These are phyloP conservation scores for Fusarium begoniae DNA, from an alignment of 2,329 filamentous ascomycete genomes.

Conservation along the genomic window DNA sequence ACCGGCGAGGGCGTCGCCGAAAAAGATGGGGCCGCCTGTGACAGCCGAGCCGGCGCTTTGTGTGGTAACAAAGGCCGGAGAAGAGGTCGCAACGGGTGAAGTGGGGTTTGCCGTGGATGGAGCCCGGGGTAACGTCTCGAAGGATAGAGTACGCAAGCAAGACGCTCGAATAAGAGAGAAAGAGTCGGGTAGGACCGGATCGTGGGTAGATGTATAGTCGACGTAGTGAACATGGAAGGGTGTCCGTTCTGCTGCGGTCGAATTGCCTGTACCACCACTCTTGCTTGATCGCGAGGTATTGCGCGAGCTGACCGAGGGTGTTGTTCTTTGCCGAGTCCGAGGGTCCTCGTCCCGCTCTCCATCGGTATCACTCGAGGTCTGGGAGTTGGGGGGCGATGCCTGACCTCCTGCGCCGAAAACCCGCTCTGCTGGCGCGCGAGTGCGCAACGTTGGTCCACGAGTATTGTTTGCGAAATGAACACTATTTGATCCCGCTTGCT, in stretches of 20 bases:
- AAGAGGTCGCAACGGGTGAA: slow-evolving; percentile 48
- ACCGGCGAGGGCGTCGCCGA: slow-evolving; percentile 70
- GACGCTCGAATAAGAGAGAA: slow-evolving; percentile 74
- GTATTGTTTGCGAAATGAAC: slow-evolving; percentile 49
- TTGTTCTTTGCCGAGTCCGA: slow-evolving; percentile 53
- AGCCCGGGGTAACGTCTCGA: slow-evolving; percentile 70
- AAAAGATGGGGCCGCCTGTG: slow-evolving; percentile 74
- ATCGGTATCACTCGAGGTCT: slow-evolving; percentile 61
- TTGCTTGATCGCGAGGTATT: slow-evolving; percentile 63
- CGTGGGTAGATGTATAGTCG: slow-evolving; percentile 75
- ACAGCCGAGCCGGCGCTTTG: slow-evolving; percentile 63
- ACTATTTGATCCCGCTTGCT: slow-evolving; percentile 41
- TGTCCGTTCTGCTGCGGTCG: slow-evolving; percentile 56
- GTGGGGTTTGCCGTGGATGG: slow-evolving; percentile 55
- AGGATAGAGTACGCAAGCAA: slow-evolving; percentile 72
- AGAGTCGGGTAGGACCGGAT: slow-evolving; percentile 67
- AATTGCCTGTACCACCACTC: slow-evolving; percentile 56
- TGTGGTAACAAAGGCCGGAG: slow-evolving; percentile 63
- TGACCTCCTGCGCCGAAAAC: slow-evolving; percentile 61
- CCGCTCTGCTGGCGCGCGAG: slow-evolving; percentile 67
- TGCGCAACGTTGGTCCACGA: slow-evolving; percentile 66
- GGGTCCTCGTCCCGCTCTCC: slow-evolving; percentile 57
- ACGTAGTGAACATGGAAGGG: slow-evolving; percentile 70
- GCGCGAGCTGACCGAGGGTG: slow-evolving; percentile 54
- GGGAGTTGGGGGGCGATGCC: slow-evolving; percentile 62